phyloP scores from a whole-genome alignment of 257 asterid species.

The Forsythia viridissima region DNA sequence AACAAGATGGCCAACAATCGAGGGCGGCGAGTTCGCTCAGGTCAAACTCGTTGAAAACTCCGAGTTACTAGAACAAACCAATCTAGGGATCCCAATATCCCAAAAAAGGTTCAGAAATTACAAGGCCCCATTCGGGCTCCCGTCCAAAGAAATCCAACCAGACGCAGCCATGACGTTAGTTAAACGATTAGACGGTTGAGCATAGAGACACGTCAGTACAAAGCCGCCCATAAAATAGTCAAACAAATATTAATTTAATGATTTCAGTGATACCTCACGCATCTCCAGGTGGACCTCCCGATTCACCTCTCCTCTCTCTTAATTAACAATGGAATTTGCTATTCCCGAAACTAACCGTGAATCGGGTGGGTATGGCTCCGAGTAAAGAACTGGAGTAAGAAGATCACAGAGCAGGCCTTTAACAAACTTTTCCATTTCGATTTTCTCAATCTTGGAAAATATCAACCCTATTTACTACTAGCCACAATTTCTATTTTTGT shows the following conservation, averaged over 20 bases:
- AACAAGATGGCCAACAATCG: not conserved
- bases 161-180: constrained; percentile 43
- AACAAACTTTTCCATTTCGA: constrained; percentile 35
- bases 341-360: constrained; percentile 27
- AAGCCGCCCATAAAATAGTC: constrained; percentile 51
- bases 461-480: not conserved
- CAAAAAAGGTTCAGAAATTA: constrained; percentile 14
- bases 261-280: constrained; percentile 45
- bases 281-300: constrained; percentile 48
- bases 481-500: not conserved
- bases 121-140: constrained; percentile 26
- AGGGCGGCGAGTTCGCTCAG: constrained; percentile 18
- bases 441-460: constrained; percentile 34
- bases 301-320: not conserved
- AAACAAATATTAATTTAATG: constrained; percentile 18
- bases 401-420: not conserved
- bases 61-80: constrained; percentile 19
- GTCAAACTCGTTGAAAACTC: constrained; percentile 19
- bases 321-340: constrained; percentile 16
- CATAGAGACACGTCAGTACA: constrained; percentile 16
- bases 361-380: not conserved
- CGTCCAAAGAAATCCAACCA: constrained; percentile 30
- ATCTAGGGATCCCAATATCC: constrained; percentile 42
- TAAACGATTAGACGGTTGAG: constrained; percentile 41
- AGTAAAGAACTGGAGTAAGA: not conserved